phyloP scores from a whole-genome alignment of 169 alveolate genomes.

The Blepharisma undulans region DNA sequence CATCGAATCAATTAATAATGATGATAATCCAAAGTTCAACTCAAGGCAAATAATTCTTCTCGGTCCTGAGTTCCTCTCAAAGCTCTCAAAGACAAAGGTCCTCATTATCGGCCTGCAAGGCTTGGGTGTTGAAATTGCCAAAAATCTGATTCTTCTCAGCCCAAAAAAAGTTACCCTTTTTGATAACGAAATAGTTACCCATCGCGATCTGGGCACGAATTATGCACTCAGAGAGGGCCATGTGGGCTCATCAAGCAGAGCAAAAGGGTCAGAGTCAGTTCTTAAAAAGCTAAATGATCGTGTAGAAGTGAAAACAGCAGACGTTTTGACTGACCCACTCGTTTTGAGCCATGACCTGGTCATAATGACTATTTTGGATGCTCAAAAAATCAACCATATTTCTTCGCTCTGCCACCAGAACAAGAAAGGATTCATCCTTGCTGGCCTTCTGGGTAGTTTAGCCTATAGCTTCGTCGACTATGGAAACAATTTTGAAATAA shows the following conservation, averaged over 20 bases:
- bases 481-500: slow-evolving; percentile 88
- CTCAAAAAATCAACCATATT: slow-evolving; percentile 38
- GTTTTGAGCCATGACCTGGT: slow-evolving; percentile 56
- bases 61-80: slow-evolving; percentile 98
- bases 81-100: slow-evolving; percentile 88
- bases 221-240: slow-evolving; percentile 90
- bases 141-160: slow-evolving; percentile 95
- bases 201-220: slow-evolving; percentile 92
- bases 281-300: slow-evolving; percentile 92
- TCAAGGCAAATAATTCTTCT: slow-evolving; percentile 97
- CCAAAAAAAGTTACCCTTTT: slow-evolving; percentile 91
- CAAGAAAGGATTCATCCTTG: slow-evolving; percentile 45
- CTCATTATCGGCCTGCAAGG: slow-evolving; percentile 95
- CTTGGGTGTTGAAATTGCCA: slow-evolving; percentile 90
- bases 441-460: slow-evolving; percentile 89
- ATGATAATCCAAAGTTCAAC: slow-evolving; percentile 57
- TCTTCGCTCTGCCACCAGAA: slow-evolving; percentile 41
- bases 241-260: slow-evolving; percentile 87
- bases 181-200: slow-evolving; percentile 86
- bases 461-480: slow-evolving; percentile 96
- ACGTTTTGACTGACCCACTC: slow-evolving; percentile 62
- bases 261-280: slow-evolving; percentile 89
- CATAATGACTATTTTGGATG: slow-evolving; percentile 79
- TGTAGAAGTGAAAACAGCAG: slow-evolving; percentile 73
- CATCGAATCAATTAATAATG: too few species aligned